Conservation (phyloP, 371 early-diverging fungal species). For the Mucor sp. region DNA sequence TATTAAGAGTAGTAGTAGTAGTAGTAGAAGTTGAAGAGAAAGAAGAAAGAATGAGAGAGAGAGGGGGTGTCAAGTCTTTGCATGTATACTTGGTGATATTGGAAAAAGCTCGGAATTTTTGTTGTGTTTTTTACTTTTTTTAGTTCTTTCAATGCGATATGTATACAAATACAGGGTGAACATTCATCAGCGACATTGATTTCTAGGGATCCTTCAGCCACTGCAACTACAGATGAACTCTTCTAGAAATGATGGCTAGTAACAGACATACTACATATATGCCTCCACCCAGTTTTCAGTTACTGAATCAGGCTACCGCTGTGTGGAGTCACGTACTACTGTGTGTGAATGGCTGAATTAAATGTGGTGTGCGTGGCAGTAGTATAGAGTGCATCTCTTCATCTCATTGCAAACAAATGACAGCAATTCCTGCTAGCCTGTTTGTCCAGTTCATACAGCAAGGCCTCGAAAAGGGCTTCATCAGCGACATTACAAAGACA, state of each 20-base stretch:
- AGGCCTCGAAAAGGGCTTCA: slow-evolving; percentile 13
- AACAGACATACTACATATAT: too few relatives aligned
- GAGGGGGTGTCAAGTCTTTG: not conserved
- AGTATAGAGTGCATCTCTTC: not conserved
- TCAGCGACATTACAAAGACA: slow-evolving; percentile 8
- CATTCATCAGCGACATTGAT: not conserved
- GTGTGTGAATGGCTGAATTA: too few relatives aligned
- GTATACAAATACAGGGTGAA: not conserved
- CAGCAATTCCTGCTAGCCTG: slow-evolving; percentile 9
- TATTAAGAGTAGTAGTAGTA: not conserved
- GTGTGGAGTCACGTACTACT: too few relatives aligned
- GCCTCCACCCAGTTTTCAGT: too few relatives aligned
- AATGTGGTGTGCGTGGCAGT: not conserved
- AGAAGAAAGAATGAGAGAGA: not conserved
- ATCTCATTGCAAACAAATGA: not conserved
- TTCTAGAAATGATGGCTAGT: too few relatives aligned
- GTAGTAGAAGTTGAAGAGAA: not conserved
- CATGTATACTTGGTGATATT: not conserved
- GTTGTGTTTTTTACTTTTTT: too few relatives aligned
- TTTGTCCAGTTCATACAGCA: slow-evolving; percentile 22
- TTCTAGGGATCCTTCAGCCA: not conserved
- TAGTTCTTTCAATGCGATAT: not conserved
- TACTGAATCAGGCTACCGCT: too few relatives aligned
- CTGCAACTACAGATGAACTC: not conserved
- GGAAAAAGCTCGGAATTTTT: slow-evolving; percentile 10